Evolutionary conservation across 1,139 yeast genomes (phyloP).

Genomic region (Scheffersomyces lignicola): DNA sequence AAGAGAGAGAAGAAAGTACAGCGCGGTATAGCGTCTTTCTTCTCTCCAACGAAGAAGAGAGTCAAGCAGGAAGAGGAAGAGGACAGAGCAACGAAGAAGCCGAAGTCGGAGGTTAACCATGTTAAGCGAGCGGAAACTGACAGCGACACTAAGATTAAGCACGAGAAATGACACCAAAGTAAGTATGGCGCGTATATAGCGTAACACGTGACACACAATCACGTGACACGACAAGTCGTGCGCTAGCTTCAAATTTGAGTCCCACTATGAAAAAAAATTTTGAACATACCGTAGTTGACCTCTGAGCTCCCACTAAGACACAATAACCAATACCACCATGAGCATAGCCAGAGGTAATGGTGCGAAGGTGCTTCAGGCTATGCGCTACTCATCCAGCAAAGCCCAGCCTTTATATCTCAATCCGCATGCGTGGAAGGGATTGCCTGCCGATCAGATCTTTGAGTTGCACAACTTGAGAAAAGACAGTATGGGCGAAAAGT

Average conservation of each 20-base stretch:
- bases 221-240: not conserved
- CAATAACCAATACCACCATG: conserved; percentile 1
- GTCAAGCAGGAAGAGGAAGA: conserved; percentile 8
- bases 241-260: not conserved
- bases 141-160: conserved; percentile 1
- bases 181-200: conserved; percentile 4
- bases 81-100: conserved; percentile 1
- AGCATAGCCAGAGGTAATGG: not conserved
- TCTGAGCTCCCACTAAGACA: no score
- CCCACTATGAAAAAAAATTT: no score
- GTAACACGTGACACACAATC: conserved; percentile 1
- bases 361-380: not conserved
- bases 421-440: conserved; percentile 70
- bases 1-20: conserved; percentile 23
- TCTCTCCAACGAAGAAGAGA: conserved; percentile 12
- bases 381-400: not conserved
- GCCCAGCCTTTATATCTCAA: conserved; percentile 37
- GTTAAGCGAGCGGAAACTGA: not conserved
- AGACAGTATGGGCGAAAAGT: conserved; percentile 54
- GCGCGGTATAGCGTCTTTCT: conserved; percentile 29
- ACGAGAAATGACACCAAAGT: not conserved
- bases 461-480: conserved; percentile 62
- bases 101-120: conserved; percentile 4
- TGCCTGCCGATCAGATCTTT: conserved; percentile 63
- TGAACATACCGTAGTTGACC: no score